phyloP scores from a whole-genome alignment of 2,329 filamentous ascomycete genomes.

The Purpureocillium lavendulum region DNA sequence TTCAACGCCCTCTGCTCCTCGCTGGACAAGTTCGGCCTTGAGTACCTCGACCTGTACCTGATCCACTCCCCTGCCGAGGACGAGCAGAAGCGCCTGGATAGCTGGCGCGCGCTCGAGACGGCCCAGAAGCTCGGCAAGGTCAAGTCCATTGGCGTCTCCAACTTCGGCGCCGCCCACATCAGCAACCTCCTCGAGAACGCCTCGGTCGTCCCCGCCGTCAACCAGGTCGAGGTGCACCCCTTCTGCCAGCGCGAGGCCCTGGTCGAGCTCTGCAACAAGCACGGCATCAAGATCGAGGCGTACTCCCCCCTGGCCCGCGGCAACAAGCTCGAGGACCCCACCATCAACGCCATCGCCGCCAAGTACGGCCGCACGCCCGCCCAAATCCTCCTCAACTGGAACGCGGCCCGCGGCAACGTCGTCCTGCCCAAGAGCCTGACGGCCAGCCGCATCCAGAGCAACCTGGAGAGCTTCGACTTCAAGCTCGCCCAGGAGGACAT shows the following conservation, averaged over 20 bases:
- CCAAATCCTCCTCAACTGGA: conserved; percentile 74
- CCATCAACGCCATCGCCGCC: conserved; percentile 51
- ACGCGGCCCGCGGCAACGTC: conserved; percentile 64
- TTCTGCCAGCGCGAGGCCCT: conserved; percentile 58
- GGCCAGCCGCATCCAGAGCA: conserved; percentile 55
- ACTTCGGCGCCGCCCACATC: conserved; percentile 69
- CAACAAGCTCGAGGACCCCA: conserved; percentile 43
- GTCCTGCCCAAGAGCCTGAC: conserved; percentile 67
- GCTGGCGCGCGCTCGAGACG: conserved; percentile 63
- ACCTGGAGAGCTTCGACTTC: conserved; percentile 55
- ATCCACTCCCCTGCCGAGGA: conserved; percentile 61
- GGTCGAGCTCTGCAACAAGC: conserved; percentile 44
- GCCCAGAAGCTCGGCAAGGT: conserved; percentile 59
- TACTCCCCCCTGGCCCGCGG: conserved; percentile 43
- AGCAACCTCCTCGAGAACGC: conserved; percentile 42
- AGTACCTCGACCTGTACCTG: conserved; percentile 67
- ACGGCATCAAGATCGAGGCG: conserved; percentile 47
- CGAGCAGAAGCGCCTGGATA: conserved; percentile 56
- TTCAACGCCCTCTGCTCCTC: conserved; percentile 57
- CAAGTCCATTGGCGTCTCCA: conserved; percentile 66
- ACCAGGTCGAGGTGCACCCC: conserved; percentile 76
- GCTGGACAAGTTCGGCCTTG: conserved; percentile 54
- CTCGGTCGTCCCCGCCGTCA: conserved; percentile 55
- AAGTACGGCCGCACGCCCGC: conserved; percentile 66
- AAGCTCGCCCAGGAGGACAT: conserved; percentile 54